Evolutionary conservation across 371 early-diverging fungal species (phyloP).

Genomic region (Fennellomyces sp.): DNA sequence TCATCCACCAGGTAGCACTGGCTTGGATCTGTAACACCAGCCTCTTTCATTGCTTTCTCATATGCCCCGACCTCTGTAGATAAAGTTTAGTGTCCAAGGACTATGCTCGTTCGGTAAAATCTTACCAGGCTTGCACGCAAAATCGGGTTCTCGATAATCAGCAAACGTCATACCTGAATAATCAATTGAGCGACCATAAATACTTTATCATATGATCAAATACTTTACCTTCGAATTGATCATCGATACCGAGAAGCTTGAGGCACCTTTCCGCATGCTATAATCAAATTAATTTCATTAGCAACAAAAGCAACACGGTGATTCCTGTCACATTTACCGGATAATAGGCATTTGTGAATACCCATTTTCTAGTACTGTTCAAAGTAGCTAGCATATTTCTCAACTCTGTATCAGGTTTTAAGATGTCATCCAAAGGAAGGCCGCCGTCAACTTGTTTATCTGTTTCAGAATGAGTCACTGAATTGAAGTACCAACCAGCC

Average conservation of each 20-base stretch:
- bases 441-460: slow-evolving; percentile 74
- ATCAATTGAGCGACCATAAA: background rate
- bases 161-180: slow-evolving; percentile 65
- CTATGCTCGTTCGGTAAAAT: no score
- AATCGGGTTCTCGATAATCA: slow-evolving; percentile 71
- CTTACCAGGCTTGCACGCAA: slow-evolving; percentile 79
- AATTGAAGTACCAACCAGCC: background rate
- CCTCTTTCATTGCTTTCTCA: slow-evolving; percentile 71
- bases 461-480: slow-evolving; percentile 11
- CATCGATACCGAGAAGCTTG: slow-evolving; percentile 63
- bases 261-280: slow-evolving; percentile 78
- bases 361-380: slow-evolving; percentile 68
- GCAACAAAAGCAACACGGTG: background rate
- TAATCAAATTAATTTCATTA: background rate
- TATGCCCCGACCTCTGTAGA: slow-evolving; percentile 50
- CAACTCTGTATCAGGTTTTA: slow-evolving; percentile 64
- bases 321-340: slow-evolving; percentile 37
- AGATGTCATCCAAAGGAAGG: slow-evolving; percentile 69
- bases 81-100: background rate
- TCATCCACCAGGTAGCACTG: slow-evolving; percentile 83
- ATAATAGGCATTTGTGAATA: slow-evolving; percentile 84
- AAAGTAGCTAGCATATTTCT: slow-evolving; percentile 64
- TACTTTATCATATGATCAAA: background rate
- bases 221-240: slow-evolving; percentile 74
- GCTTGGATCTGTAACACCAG: slow-evolving; percentile 57